Percentiles rank a stretch among this genome's conserved stretches.
These are phyloP conservation scores for Dryadomyces quercivorus DNA, from an alignment of 2,329 filamentous ascomycete genomes.

Conservation along the genomic window DNA sequence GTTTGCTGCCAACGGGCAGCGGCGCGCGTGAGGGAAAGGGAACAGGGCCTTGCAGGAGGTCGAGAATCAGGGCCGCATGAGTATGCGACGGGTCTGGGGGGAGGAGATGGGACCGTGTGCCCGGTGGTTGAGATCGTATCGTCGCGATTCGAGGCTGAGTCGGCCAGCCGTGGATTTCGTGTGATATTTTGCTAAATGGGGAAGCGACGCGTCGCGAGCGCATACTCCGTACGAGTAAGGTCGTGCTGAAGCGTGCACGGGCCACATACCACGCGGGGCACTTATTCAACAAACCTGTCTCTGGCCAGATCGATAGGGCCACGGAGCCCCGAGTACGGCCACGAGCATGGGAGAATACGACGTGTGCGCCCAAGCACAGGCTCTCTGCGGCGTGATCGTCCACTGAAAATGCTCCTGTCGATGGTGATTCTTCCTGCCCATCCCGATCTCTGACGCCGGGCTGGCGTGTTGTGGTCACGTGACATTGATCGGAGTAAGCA, in stretches of 20 bases:
- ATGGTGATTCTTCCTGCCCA: too few relatives aligned
- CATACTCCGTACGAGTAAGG: slow-evolving; percentile 2
- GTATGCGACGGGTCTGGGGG: neutral
- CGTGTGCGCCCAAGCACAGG: too few relatives aligned
- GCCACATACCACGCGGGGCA: slow-evolving; percentile 9
- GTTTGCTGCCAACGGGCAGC: slow-evolving; percentile 17
- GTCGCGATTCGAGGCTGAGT: neutral
- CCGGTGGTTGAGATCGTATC: neutral
- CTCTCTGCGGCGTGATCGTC: too few relatives aligned
- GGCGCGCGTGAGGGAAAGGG: slow-evolving; percentile 1
- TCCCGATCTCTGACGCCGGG: too few relatives aligned
- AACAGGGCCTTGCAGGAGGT: neutral
- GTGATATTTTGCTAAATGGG: slow-evolving; percentile 8
- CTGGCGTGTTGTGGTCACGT: too few relatives aligned
- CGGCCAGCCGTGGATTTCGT: neutral
- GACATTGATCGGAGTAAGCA: too few relatives aligned
- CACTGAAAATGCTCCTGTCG: too few relatives aligned
- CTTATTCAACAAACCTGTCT: neutral
- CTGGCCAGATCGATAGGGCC: too few relatives aligned
- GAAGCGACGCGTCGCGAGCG: slow-evolving; percentile 12
- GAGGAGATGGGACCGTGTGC: neutral
- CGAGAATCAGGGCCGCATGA: neutral
- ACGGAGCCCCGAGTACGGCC: too few relatives aligned
- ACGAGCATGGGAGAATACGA: too few relatives aligned
- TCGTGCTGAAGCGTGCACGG: slow-evolving; percentile 7